Percentiles rank a stretch among this genome's conserved stretches.
Conservation (phyloP, 345 rosid genomes). For the Citrus sp. region DNA sequence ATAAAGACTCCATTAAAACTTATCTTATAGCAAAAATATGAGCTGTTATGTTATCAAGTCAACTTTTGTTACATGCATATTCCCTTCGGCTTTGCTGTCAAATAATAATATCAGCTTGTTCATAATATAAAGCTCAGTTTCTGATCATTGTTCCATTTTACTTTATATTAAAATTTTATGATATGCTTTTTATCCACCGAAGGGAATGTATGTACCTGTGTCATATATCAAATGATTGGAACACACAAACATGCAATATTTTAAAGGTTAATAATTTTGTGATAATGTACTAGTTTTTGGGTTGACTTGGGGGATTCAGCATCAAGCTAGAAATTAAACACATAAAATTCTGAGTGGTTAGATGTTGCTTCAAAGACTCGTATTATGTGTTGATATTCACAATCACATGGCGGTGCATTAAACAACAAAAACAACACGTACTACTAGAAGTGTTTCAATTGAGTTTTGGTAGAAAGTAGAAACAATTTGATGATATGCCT, state of each 20-base stretch:
- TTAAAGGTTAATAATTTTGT: background rate
- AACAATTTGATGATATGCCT: background rate
- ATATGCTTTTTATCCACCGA: background rate
- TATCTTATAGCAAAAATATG: constrained; percentile 16
- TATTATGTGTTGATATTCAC: no score
- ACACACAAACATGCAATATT: background rate
- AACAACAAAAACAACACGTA: constrained; percentile 6
- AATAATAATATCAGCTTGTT: background rate
- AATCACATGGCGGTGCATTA: background rate
- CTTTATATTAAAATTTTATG: constrained; percentile 15
- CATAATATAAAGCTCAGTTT: no score
- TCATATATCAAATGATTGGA: constrained; percentile 17
- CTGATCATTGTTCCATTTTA: background rate
- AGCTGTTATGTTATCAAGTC: constrained; percentile 45
- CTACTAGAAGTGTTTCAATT: background rate
- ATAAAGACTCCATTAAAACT: constrained; percentile 8
- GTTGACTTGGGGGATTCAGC: background rate
- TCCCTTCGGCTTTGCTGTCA: background rate
- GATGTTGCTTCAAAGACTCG: background rate
- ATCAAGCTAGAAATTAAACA: background rate
- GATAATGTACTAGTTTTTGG: background rate
- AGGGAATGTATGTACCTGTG: constrained; percentile 20
- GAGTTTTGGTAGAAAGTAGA: background rate
- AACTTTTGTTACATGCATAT: constrained; percentile 18
- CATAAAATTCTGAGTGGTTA: background rate